These are phyloP conservation scores for Passiflora organensis DNA, from an alignment of 345 rosid genomes.

Conservation along the genomic window DNA sequence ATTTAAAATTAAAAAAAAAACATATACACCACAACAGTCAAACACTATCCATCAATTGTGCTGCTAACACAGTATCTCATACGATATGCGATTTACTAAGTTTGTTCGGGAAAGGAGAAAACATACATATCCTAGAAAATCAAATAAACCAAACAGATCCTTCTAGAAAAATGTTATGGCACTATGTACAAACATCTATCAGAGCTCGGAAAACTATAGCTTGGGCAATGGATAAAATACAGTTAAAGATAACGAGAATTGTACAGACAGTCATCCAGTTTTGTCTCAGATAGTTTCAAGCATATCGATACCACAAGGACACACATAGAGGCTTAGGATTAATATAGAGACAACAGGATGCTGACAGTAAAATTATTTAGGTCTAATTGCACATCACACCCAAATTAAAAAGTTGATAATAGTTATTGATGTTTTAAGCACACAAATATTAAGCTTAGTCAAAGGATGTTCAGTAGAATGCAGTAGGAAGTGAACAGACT, in stretches of 20 bases:
- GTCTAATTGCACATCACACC: slow-evolving; percentile 24
- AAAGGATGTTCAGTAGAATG: slow-evolving; percentile 22
- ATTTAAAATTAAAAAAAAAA: neutral
- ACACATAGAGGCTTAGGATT: slow-evolving; percentile 4
- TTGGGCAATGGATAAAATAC: too few species aligned
- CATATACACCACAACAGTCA: neutral
- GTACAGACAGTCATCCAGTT: slow-evolving; percentile 2
- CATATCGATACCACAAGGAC: slow-evolving; percentile 7
- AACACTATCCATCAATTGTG: neutral
- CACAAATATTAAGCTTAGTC: slow-evolving; percentile 26
- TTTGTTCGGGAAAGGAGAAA: too few species aligned
- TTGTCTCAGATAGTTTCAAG: slow-evolving; percentile 5
- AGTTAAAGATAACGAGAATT: neutral
- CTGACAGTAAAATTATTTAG: slow-evolving; percentile 18
- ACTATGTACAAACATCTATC: too few species aligned
- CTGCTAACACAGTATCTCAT: too few species aligned
- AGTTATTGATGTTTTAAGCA: slow-evolving; percentile 30
- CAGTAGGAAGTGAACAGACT: slow-evolving; percentile 23
- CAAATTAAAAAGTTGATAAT: slow-evolving; percentile 21
- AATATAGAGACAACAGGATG: slow-evolving; percentile 16
- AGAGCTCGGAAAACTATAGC: too few species aligned
- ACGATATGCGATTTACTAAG: too few species aligned
- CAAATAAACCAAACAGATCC: too few species aligned
- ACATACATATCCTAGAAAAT: too few species aligned
- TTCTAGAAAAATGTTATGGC: too few species aligned